Evolutionary conservation across 1,284 basidiomycete genomes (phyloP).

Genomic region (Anthracocystis walkeri): DNA sequence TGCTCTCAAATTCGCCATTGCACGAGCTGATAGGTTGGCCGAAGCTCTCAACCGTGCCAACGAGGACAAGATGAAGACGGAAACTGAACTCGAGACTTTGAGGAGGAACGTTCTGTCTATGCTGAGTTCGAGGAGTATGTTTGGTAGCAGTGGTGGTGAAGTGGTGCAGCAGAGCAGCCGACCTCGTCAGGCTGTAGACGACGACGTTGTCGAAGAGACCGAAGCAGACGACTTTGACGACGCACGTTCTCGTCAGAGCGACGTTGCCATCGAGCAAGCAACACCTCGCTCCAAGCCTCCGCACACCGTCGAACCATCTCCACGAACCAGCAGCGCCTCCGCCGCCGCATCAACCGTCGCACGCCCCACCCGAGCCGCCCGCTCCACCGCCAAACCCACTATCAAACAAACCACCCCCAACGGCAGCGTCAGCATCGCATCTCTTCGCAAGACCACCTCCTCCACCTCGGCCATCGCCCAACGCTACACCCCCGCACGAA

Average conservation of each 20-base stretch:
- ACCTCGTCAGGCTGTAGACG: background rate
- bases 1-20: constrained; percentile 33
- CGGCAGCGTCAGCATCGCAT: constrained; percentile 41
- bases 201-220: background rate
- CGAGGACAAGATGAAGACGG: constrained; percentile 29
- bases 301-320: background rate
- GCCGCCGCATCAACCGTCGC: background rate
- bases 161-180: background rate
- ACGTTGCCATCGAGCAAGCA: background rate
- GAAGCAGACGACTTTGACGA: constrained; percentile 7
- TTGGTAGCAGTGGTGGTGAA: background rate
- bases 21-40: constrained; percentile 24
- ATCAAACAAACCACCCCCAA: constrained; percentile 11
- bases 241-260: constrained; percentile 3
- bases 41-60: constrained; percentile 18
- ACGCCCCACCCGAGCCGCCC: background rate
- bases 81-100: constrained; percentile 31
- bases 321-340: background rate
- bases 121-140: constrained; percentile 22
- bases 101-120: constrained; percentile 39
- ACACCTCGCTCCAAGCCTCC: background rate
- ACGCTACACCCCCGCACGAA: constrained; percentile 22
- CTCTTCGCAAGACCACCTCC: constrained; percentile 31
- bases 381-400: background rate
- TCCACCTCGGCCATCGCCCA: constrained; percentile 6